Percentiles rank a stretch among this genome's conserved stretches.
Conservation (phyloP, 306 rosid species). For the Cucumis sativus region DNA sequence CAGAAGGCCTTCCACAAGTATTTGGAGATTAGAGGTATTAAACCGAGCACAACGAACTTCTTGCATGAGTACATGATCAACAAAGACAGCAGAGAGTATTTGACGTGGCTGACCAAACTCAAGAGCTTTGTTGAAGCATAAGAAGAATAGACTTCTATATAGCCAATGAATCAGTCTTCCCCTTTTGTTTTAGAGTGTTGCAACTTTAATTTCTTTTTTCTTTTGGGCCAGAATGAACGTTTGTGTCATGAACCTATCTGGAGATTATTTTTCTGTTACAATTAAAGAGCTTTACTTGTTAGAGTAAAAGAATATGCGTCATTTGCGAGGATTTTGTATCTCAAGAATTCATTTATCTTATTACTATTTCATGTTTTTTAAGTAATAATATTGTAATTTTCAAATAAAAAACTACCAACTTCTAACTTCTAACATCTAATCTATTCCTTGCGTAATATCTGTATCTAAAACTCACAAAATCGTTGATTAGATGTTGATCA, state of each 20-base stretch:
- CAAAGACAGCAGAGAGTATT: conserved; percentile 76
- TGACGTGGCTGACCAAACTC: conserved; percentile 66
- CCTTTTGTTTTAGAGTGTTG: conserved; percentile 7
- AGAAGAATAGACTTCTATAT: conserved; percentile 28
- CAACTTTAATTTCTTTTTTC: not conserved
- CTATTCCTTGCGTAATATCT: too few relatives aligned
- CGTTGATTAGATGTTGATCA: too few relatives aligned
- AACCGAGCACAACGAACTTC: conserved; percentile 67
- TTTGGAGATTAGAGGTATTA: conserved; percentile 86
- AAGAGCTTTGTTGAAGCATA: conserved; percentile 54
- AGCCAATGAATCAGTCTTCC: not conserved
- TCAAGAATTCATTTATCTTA: too few relatives aligned
- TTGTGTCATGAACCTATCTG: not conserved
- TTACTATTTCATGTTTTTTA: not conserved
- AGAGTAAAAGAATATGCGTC: too few relatives aligned
- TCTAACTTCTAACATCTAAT: not conserved
- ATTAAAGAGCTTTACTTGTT: too few relatives aligned
- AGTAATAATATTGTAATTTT: not conserved
- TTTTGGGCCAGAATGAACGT: not conserved
- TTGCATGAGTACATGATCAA: conserved; percentile 95
- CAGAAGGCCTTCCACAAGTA: conserved; percentile 73
- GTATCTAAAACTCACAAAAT: too few relatives aligned
- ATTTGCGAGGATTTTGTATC: not conserved
- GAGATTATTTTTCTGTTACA: not conserved
- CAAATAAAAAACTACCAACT: not conserved